These are phyloP conservation scores for Thielaviopsis cerberus DNA, from an alignment of 2,329 filamentous ascomycete species.

Conservation along the genomic window DNA sequence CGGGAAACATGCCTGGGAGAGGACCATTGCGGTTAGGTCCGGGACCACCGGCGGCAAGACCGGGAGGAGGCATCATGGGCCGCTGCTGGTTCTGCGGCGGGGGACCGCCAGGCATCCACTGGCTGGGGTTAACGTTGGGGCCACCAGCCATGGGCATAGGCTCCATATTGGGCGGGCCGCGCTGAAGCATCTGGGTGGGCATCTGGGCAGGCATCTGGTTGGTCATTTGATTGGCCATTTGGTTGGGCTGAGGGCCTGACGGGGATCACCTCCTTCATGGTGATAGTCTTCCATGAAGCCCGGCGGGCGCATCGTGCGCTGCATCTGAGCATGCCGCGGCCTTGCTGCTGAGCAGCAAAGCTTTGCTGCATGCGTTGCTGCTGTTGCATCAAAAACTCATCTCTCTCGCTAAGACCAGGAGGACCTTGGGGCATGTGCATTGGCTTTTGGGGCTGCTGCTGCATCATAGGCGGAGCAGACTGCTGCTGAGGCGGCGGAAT, in stretches of 20 bases:
- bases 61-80: conserved; percentile 41
- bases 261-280: conserved; percentile 26
- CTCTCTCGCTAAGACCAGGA: conserved; percentile 1
- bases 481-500: conserved; percentile 14
- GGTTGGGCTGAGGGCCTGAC: conserved; percentile 30
- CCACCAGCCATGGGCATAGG: conserved; percentile 29
- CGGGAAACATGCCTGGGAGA: conserved; percentile 40
- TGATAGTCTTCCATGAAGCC: conserved; percentile 38
- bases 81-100: conserved; percentile 18
- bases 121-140: conserved; percentile 22
- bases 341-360: conserved; percentile 6
- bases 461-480: conserved; percentile 11
- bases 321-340: conserved; percentile 8
- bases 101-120: conserved; percentile 30
- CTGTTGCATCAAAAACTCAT: conserved; percentile 18
- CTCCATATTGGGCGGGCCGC: conserved; percentile 42
- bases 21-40: conserved; percentile 25
- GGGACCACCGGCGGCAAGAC: conserved; percentile 22
- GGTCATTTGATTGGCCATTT: too few relatives aligned
- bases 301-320: conserved; percentile 27
- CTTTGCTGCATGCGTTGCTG: conserved; percentile 18
- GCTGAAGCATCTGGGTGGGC: conserved; percentile 48
- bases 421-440: conserved; percentile 2
- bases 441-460: conserved; percentile 11
- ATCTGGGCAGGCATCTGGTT: not conserved